These are phyloP conservation scores for Saccharomycopsis sp. DNA, from an alignment of 805 yeast species.

Conservation along the genomic window DNA sequence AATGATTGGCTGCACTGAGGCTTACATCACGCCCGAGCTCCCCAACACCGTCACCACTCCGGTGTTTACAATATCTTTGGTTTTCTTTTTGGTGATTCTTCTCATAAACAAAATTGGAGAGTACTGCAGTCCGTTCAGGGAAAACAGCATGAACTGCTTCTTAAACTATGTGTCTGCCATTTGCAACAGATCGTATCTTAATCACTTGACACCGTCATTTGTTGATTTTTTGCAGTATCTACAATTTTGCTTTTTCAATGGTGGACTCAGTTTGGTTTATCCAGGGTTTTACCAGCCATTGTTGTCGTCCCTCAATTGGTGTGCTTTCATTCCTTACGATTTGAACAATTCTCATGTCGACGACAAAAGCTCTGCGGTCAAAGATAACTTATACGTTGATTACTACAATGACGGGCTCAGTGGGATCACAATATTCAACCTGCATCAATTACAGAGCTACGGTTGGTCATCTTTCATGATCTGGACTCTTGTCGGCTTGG, in stretches of 20 bases:
- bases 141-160: conserved; percentile 41
- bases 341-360: conserved; percentile 13
- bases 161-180: conserved; percentile 46
- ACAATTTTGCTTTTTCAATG: conserved; percentile 51
- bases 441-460: conserved; percentile 7
- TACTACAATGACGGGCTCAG: conserved; percentile 34
- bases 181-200: conserved; percentile 46
- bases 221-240: conserved; percentile 41
- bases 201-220: conserved; percentile 47
- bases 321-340: conserved; percentile 34
- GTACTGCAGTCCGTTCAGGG: conserved; percentile 48
- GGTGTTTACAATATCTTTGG: conserved; percentile 32
- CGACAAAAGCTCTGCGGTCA: conserved; percentile 24
- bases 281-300: conserved; percentile 59
- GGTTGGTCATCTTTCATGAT: conserved; percentile 40
- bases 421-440: conserved; percentile 28
- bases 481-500: conserved; percentile 19
- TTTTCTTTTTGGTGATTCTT: conserved; percentile 33
- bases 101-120: conserved; percentile 29
- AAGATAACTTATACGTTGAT: conserved; percentile 33
- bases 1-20: conserved; percentile 38
- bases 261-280: conserved; percentile 44
- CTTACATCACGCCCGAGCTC: conserved; percentile 42
- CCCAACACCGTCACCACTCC: conserved; percentile 29
- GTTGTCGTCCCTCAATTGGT: conserved; percentile 44